Percentiles rank a stretch among this genome's conserved stretches.
These are phyloP conservation scores for Fusarium coffeatum DNA, from an alignment of 2,329 filamentous ascomycete species.

Conservation along the genomic window DNA sequence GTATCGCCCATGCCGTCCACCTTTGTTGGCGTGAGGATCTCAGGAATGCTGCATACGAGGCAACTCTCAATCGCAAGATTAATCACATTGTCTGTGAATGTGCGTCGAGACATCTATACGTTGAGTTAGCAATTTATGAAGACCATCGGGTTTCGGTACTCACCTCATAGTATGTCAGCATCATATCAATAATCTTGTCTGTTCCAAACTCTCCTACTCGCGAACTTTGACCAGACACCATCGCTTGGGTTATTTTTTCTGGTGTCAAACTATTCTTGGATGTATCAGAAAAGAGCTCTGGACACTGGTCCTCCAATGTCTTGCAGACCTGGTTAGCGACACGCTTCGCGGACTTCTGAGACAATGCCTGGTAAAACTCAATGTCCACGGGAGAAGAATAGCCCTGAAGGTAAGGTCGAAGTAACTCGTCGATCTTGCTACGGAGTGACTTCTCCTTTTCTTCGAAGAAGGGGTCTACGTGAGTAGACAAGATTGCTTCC, in stretches of 20 bases:
- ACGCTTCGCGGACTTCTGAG: not conserved
- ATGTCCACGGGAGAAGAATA: conserved; percentile 44
- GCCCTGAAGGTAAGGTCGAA: conserved; percentile 53
- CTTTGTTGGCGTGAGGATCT: conserved; percentile 54
- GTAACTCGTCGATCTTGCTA: conserved; percentile 55
- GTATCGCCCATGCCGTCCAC: conserved; percentile 38
- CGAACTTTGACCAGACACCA: conserved; percentile 16
- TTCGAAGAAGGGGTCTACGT: conserved; percentile 50
- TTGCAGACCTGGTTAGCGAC: conserved; percentile 34
- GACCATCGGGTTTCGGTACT: accelerated
- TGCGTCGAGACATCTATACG: conserved; percentile 55
- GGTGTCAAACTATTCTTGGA: not conserved
- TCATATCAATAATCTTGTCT: conserved; percentile 57
- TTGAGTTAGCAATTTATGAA: not conserved
- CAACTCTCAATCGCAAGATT: conserved; percentile 63
- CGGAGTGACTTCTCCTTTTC: conserved; percentile 48
- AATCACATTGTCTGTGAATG: conserved; percentile 61
- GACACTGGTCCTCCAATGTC: conserved; percentile 13
- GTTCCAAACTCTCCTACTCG: conserved; percentile 50
- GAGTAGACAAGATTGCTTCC: conserved; percentile 39
- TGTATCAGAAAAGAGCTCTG: conserved; percentile 37
- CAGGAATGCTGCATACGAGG: conserved; percentile 55
- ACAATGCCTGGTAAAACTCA: conserved; percentile 45
- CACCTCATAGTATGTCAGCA: conserved; percentile 59
- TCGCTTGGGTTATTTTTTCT: conserved; percentile 7